Evolutionary conservation across 1,139 yeast genomes (phyloP), one percentile per base, ranked within the genome.

Genomic region (Suhomyces taliae): DNA sequence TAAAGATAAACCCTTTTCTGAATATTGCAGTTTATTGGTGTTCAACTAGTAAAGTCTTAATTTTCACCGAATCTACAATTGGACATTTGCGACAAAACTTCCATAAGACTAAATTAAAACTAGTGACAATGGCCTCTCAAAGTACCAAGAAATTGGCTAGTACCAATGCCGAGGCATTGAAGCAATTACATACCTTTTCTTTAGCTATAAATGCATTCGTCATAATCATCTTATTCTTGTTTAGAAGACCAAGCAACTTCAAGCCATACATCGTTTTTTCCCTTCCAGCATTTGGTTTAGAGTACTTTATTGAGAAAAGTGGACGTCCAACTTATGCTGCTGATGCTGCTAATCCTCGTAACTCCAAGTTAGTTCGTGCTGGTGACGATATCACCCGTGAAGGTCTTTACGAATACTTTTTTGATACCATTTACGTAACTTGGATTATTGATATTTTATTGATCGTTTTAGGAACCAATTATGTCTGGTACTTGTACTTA

Each of bases 391-490:
- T 88, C 50, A 65, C 66, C 40, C 88, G 83, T 50, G 65, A 69
- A 4, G 96, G 96, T 0, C 69, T 89, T 39, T 85, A 84, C 19
- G 96, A 89, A 64, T 87, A 86, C 69, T 67, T 87, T 67, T 85
- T 85, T 60, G 96, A 89, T 61, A 67, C 87, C 24, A 72, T 89
- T 47, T 88, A 88, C 60, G 65, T 87, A 45, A 87, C 95, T 1
- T 77, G 88, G 77, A 58, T 78, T 12, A 72, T 85, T 52, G 83
- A 83, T 54, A 46, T 85, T 0, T 66, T 86, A 44, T 78, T 83
- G 67, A 61, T 82, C 11, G 19, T 82, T 0, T 64, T 81, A 37
- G 89, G 90, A 7, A 62, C 79, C 29, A 81, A 79, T 62, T 76
- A 77, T 56, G 80, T 83, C 8, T 88, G 90, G 90, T 79, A 76